Conservation (phyloP, 2,329 filamentous ascomycete species). For the Coniosporium uncinatum region DNA sequence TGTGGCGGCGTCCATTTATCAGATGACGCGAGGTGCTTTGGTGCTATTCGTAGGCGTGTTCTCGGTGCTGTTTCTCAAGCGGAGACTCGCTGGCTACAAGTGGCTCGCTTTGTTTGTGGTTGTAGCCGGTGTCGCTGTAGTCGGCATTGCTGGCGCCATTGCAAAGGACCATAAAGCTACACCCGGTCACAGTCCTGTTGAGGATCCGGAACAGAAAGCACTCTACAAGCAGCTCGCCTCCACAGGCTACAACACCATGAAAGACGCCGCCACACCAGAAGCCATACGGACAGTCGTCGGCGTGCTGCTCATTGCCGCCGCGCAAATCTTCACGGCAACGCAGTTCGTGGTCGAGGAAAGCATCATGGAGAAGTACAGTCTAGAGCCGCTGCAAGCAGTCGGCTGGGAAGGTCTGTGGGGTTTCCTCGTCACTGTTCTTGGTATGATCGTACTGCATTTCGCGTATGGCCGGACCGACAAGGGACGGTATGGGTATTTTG, state of each 20-base stretch:
- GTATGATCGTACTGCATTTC: constrained; percentile 77
- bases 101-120: constrained; percentile 88
- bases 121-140: constrained; percentile 80
- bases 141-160: constrained; percentile 84
- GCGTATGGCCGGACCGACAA: constrained; percentile 67
- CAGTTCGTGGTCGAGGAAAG: constrained; percentile 97
- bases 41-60: constrained; percentile 96
- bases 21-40: constrained; percentile 95
- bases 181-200: constrained; percentile 6
- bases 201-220: neutral
- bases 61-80: constrained; percentile 83
- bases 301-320: constrained; percentile 84
- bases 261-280: constrained; percentile 40
- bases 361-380: constrained; percentile 74
- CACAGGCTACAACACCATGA: constrained; percentile 24
- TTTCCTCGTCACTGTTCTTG: constrained; percentile 70
- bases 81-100: constrained; percentile 79
- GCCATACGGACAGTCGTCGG: constrained; percentile 72
- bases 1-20: constrained; percentile 94
- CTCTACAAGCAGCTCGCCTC: constrained; percentile 7
- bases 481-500: constrained; percentile 81
- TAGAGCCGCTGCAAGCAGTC: constrained; percentile 85
- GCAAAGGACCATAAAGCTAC: constrained; percentile 59
- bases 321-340: constrained; percentile 94
- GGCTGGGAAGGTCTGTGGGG: constrained; percentile 97